These are phyloP conservation scores for Fonsecaea monophora DNA, from an alignment of 2,329 filamentous ascomycete genomes.

Conservation along the genomic window DNA sequence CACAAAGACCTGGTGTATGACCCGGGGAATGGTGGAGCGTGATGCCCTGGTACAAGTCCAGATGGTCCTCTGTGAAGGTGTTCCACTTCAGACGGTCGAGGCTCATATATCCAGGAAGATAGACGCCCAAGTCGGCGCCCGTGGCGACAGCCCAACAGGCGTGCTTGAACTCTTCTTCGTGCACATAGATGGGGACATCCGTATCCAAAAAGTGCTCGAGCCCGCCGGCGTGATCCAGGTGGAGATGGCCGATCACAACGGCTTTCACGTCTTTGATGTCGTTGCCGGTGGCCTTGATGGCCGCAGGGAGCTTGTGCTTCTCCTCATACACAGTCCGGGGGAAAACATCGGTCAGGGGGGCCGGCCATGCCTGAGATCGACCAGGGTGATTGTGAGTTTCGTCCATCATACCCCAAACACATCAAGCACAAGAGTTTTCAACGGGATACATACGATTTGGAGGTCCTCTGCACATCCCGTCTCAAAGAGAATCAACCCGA, in stretches of 20 bases:
- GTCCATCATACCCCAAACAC: not conserved
- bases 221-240: constrained; percentile 58
- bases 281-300: constrained; percentile 49
- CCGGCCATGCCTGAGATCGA: constrained; percentile 44
- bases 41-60: constrained; percentile 52
- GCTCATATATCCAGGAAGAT: constrained; percentile 48
- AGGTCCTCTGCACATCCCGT: constrained; percentile 55
- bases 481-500: constrained; percentile 56
- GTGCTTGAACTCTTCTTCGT: constrained; percentile 56
- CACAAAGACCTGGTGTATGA: constrained; percentile 47
- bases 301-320: constrained; percentile 46
- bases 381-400: not conserved
- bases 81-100: constrained; percentile 52
- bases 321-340: constrained; percentile 46
- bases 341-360: constrained; percentile 50
- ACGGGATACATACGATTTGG: constrained; percentile 24
- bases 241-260: constrained; percentile 56
- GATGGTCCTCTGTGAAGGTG: constrained; percentile 49
- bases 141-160: constrained; percentile 56
- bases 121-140: constrained; percentile 50
- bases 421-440: not conserved
- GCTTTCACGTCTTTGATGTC: constrained; percentile 56
- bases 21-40: constrained; percentile 48
- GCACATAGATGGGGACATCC: constrained; percentile 55
- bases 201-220: constrained; percentile 54